Evolutionary conservation across 768 basidiomycete species (phyloP), one percentile per base, ranked within the genome.

Genomic region (Pleurotus pulmonarius): DNA sequence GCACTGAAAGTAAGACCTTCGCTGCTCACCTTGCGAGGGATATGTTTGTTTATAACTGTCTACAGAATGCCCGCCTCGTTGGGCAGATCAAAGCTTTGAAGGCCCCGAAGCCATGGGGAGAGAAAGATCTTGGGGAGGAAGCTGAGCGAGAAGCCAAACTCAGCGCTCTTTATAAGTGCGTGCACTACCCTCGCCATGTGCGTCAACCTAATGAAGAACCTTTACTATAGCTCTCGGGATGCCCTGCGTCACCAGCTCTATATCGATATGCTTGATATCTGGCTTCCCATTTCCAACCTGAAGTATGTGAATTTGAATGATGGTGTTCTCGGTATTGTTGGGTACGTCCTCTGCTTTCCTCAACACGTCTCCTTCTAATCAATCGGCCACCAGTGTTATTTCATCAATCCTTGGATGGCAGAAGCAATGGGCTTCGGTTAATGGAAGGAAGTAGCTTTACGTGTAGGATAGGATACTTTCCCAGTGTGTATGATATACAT

Each of bases 261-360:
- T 55, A 85, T 91, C 58, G 97, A 99, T 69, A 65, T 83, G 16
- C 75, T 94, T 57, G 97, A 99, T 67, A 70, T 94, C 57, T 95
- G 88, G 86, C 85, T 95, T 63, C 97, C 97, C 4, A 90, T 93
- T 5, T 86, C 87, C 16, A 88, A 82, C 57, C 79, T 94, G 40
- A 91, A 88, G 13, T 73, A 90, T 52, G 78, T 86, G 60, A 80
- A 82, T 61, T 63, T 95, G 61, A 92, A 88, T 66, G 97, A 98
- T 58, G 95, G 96, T 22, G 65, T 83, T 16, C 73, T 96, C 25
- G 96, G 97, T 55, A 75, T 91, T 57, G 79, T 91, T 60, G 97
- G 96, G 92, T 96, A 58, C 46, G 65, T 69, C 46, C 54, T 55
- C 43, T 46, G 22, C 7, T 34, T 34, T 9, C 29, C 8, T 11